These are phyloP conservation scores for Pyrenochaeta sp. DNA, from an alignment of 2,329 filamentous ascomycete species.

Conservation along the genomic window DNA sequence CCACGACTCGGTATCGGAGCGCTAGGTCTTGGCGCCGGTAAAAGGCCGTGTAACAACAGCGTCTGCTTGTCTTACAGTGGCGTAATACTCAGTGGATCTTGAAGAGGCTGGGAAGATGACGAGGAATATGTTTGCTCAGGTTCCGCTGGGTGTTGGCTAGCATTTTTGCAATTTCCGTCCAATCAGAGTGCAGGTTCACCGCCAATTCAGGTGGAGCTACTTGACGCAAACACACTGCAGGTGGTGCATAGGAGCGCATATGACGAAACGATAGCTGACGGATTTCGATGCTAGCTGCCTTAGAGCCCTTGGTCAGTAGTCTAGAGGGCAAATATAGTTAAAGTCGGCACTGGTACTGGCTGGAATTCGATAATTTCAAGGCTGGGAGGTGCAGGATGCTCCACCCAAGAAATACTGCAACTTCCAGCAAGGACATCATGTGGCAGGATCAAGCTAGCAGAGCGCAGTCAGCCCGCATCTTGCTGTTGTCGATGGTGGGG, in stretches of 20 bases:
- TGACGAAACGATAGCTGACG: slow-evolving; percentile 29
- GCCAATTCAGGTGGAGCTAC: slow-evolving; percentile 37
- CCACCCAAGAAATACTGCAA: slow-evolving; percentile 15
- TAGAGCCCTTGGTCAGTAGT: slow-evolving; percentile 4
- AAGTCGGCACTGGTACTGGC: slow-evolving; percentile 5
- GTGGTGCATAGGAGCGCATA: slow-evolving; percentile 25
- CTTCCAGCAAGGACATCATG: slow-evolving; percentile 12
- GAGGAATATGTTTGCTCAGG: slow-evolving; percentile 25
- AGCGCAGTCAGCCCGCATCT: slow-evolving; percentile 28
- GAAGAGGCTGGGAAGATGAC: slow-evolving; percentile 29
- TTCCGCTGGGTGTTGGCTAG: slow-evolving; percentile 28
- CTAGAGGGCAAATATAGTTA: slow-evolving; percentile 5
- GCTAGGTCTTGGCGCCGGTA: slow-evolving; percentile 12
- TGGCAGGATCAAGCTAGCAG: slow-evolving; percentile 15
- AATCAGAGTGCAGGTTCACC: slow-evolving; percentile 43
- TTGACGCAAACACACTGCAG: slow-evolving; percentile 38
- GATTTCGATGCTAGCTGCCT: slow-evolving; percentile 12
- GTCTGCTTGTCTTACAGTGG: slow-evolving; percentile 5
- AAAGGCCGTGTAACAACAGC: slow-evolving; percentile 12
- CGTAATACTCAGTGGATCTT: slow-evolving; percentile 17
- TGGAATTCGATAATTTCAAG: slow-evolving; percentile 8
- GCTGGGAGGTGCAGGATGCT: slow-evolving; percentile 17
- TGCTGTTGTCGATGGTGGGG: slow-evolving; percentile 27
- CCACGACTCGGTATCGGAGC: neutral
- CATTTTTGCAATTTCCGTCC: slow-evolving; percentile 29